Evolutionary conservation across 768 basidiomycete genomes (phyloP), one percentile per base, ranked within the genome.

Genomic region (Pleurotus salmoneostramineus): DNA sequence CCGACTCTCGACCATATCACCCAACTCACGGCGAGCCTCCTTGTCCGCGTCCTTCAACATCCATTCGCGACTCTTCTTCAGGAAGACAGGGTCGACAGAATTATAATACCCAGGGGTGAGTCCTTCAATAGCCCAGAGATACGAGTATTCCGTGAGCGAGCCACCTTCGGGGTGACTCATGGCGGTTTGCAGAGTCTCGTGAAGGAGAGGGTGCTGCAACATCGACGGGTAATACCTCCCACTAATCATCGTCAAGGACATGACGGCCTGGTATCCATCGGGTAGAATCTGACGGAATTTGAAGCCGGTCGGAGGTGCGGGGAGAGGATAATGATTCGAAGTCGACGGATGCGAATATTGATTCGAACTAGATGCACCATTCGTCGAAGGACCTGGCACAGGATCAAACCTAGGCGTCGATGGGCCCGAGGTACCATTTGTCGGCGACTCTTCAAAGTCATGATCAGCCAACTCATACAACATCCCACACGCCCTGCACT

Each of bases 171-270:
- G 60, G 8, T 68, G 64, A 36, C 67, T 58, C 44, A 81, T 63
- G 10, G 80, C 80, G 12, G 72, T 64, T 33, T 71, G 64, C 3
- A 88, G 64, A 17, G 62, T 63, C 3, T 71, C 68, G 10, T 68
- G 69, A 15, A 92, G 70, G 36, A 85, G 73, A 1, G 88, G 88
- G 64, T 91, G 89, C 17, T 74, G 65, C 21, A 92, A 76, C 36
- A 94, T 75, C 5, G 77, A 73, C 4, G 91, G 88, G 66, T 94
- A 94, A 68, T 94, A 94, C 56, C 93, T 78, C 34, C 93, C 93
- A 34, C 83, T 83, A 60, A 95, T 77, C 48, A 91, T 73, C 36
- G 83, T 81, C 43, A 93, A 75, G 2, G 84, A 84, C n/a, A 91
- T 61, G 15, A 88, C 80, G 12, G 80, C 80, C 69, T 93, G 89